Conservation (phyloP, 2,329 filamentous ascomycete genomes). For the Ambrosiella xylebori region DNA sequence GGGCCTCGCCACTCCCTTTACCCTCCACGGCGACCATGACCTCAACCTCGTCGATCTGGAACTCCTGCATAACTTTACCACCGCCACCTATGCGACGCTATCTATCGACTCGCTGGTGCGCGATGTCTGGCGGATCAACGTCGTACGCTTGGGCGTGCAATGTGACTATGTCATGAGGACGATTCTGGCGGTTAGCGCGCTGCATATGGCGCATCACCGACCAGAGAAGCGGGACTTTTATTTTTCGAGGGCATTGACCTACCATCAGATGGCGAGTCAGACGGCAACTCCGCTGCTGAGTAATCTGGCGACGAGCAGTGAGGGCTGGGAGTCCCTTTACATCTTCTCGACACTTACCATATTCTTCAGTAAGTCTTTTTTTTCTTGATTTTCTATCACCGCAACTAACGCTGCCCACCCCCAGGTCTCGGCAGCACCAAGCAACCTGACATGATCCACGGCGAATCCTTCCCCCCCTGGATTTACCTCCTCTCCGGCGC, state of each 20-base stretch:
- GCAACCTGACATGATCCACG: slow-evolving; percentile 19
- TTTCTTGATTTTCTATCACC: background rate
- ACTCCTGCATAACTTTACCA: slow-evolving; percentile 35
- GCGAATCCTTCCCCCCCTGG: slow-evolving; percentile 20
- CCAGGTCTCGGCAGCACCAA: slow-evolving; percentile 17
- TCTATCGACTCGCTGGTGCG: slow-evolving; percentile 22
- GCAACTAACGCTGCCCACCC: background rate
- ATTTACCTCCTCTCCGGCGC: slow-evolving; percentile 19
- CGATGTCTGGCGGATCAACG: slow-evolving; percentile 29
- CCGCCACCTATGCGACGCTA: slow-evolving; percentile 31
- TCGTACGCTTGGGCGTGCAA: slow-evolving; percentile 29
- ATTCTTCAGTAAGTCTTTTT: slow-evolving; percentile 17
- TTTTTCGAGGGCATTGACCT: slow-evolving; percentile 13
- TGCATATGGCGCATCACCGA: slow-evolving; percentile 26
- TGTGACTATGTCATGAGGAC: slow-evolving; percentile 31
- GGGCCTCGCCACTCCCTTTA: background rate
- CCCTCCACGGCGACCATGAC: slow-evolving; percentile 12
- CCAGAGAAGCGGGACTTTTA: slow-evolving; percentile 11
- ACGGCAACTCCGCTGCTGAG: slow-evolving; percentile 18
- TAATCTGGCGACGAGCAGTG: slow-evolving; percentile 13
- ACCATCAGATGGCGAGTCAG: slow-evolving; percentile 19
- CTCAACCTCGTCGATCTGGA: slow-evolving; percentile 30
- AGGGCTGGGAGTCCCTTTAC: slow-evolving; percentile 16
- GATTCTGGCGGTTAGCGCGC: slow-evolving; percentile 30
- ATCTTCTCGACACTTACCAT: slow-evolving; percentile 20